These are phyloP conservation scores for Xylaria scruposa DNA, from an alignment of 495 filamentous ascomycete genomes.

Conservation along the genomic window DNA sequence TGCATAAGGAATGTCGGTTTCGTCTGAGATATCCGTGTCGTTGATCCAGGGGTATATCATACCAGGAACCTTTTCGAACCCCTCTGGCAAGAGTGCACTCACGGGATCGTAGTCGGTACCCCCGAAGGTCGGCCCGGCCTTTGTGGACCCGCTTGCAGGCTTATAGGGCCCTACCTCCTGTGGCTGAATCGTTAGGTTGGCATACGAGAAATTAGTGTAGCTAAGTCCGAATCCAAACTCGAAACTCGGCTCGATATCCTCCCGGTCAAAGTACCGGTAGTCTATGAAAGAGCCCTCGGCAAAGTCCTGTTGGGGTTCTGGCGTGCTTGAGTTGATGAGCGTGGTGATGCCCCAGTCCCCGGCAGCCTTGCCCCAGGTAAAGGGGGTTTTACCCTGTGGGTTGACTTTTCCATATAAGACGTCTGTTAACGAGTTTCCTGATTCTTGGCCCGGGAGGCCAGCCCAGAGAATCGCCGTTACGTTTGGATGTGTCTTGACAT, in stretches of 20 bases:
- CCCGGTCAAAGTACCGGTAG: constrained; percentile 59
- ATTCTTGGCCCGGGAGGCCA: constrained; percentile 62
- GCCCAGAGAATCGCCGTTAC: constrained; percentile 63
- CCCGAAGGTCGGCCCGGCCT: constrained; percentile 44
- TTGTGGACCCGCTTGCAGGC: constrained; percentile 35
- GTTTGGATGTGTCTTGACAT: constrained; percentile 60
- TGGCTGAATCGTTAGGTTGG: constrained; percentile 33
- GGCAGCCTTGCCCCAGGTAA: constrained; percentile 58
- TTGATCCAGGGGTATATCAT: constrained; percentile 51
- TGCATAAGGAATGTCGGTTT: constrained; percentile 60
- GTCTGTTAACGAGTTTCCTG: constrained; percentile 59
- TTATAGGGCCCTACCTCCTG: constrained; percentile 29
- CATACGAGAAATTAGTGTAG: constrained; percentile 53
- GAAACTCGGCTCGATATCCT: constrained; percentile 51
- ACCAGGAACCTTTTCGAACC: constrained; percentile 46
- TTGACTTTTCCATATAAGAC: constrained; percentile 59
- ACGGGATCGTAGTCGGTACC: constrained; percentile 34
- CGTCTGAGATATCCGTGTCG: constrained; percentile 35
- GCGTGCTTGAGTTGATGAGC: constrained; percentile 41
- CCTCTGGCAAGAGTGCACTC: constrained; percentile 44
- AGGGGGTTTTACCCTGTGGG: constrained; percentile 61
- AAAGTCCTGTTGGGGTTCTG: constrained; percentile 48
- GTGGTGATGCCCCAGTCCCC: constrained; percentile 56
- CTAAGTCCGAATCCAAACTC: constrained; percentile 60
- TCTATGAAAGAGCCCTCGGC: constrained; percentile 60